Evolutionary conservation across 495 filamentous ascomycete genomes (phyloP), one percentile per base, ranked within the genome.

Genomic region (Penicillium diatomitis): DNA sequence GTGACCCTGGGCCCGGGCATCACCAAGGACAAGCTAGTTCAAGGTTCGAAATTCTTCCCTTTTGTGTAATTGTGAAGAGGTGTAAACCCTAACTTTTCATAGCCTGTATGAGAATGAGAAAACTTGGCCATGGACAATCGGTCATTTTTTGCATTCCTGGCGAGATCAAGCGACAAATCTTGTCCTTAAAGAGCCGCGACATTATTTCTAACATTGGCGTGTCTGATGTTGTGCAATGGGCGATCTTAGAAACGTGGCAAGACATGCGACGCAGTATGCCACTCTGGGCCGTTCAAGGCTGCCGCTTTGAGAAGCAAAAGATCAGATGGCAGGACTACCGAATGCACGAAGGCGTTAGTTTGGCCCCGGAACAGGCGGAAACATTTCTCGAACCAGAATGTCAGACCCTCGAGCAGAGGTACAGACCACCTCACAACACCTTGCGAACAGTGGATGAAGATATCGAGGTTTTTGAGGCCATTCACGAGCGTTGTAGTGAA

Each of bases 11-110:
- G 86, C 0, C 72, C 81, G 0, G 66, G 71, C n/a, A 61, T 86
- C 4, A 84, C 83, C 0, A 90, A 90, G 58, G 85, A 90, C 43
- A 73, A 75, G 37, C 61, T 86, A 2, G 83, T 88, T 0, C 87
- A 92, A 79, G 84, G 84, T 86, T 71, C 56, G 68, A 12, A 3
- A n/a, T 41, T 11, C 36, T 31, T 38, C 41, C 8, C 6, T 29
- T 20, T 28, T 32, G 8, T 33, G 12, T 38, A 11, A 11, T 38
- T 38, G 9, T 3, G 36, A 10, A 38, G 4, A 38, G 9, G 12
- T 38, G 36, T 11, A 38, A 38, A 10, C 4, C 36, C 36, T 38
- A 38, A 8, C 36, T 20, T 9, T 9, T 3, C 7, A 44, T 32
- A 84, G 82, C 81, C 4, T 86, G 81, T 46, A 86, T 84, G 79